Evolutionary conservation across 2,329 filamentous ascomycete genomes (phyloP).

Genomic region (Monosporascus sp.): DNA sequence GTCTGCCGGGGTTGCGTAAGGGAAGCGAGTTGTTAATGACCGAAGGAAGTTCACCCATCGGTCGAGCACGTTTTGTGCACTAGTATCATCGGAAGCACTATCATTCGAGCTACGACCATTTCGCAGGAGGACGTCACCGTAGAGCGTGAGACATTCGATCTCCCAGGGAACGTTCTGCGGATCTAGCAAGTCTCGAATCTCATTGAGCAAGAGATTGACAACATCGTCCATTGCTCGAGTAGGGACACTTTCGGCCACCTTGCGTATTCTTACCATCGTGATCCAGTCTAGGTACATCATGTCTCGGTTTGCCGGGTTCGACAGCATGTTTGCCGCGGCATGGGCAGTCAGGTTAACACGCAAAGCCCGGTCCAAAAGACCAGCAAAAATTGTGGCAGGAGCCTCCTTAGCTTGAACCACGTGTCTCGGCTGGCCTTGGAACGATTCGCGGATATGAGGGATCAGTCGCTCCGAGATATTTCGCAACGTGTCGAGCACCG

Average conservation of each 20-base stretch:
- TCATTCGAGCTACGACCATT: slow-evolving; percentile 38
- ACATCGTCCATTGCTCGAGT: slow-evolving; percentile 62
- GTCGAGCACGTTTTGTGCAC: slow-evolving; percentile 66
- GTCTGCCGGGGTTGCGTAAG: slow-evolving; percentile 66
- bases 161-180: slow-evolving; percentile 64
- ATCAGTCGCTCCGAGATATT: slow-evolving; percentile 82
- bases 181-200: slow-evolving; percentile 67
- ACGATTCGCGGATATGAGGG: slow-evolving; percentile 75
- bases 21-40: slow-evolving; percentile 65
- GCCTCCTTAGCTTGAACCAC: slow-evolving; percentile 83
- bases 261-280: slow-evolving; percentile 56
- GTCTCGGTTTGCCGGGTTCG: slow-evolving; percentile 81
- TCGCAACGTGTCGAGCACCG: slow-evolving; percentile 79
- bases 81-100: slow-evolving; percentile 32
- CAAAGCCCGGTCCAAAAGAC: slow-evolving; percentile 78
- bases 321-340: slow-evolving; percentile 87
- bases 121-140: slow-evolving; percentile 51
- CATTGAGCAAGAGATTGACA: slow-evolving; percentile 56
- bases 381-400: slow-evolving; percentile 83
- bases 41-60: slow-evolving; percentile 71
- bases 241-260: slow-evolving; percentile 59
- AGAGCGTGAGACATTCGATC: slow-evolving; percentile 55
- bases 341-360: slow-evolving; percentile 92
- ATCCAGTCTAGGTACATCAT: slow-evolving; percentile 96
- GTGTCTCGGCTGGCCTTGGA: slow-evolving; percentile 78